phyloP scores from a whole-genome alignment of 73 alveolate genomes.

The Durusdinium trenchii region DNA sequence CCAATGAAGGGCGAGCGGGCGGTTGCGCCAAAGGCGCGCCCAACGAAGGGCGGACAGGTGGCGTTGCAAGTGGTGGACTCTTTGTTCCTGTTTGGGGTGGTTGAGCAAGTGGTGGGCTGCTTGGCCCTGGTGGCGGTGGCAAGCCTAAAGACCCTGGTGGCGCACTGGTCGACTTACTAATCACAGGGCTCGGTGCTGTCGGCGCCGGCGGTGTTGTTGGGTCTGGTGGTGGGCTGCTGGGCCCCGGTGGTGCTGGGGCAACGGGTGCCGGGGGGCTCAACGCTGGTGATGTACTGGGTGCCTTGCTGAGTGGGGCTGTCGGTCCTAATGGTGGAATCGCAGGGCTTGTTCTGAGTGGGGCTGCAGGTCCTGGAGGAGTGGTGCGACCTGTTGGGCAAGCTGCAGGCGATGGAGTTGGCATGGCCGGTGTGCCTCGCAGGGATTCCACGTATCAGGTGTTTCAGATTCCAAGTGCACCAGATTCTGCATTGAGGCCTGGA shows the following conservation, averaged over 20 bases:
- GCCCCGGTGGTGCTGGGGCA: slow-evolving; percentile 36
- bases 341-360: no score
- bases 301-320: slow-evolving; percentile 12
- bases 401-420: neutral
- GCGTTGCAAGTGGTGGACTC: slow-evolving; percentile 19
- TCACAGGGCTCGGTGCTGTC: neutral
- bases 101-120: neutral
- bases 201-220: slow-evolving; percentile 49
- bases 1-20: no score
- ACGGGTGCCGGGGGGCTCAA: slow-evolving; percentile 33
- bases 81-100: no score
- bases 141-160: slow-evolving; percentile 54
- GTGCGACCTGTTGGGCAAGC: slow-evolving; percentile 19
- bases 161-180: slow-evolving; percentile 23
- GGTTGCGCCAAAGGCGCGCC: slow-evolving; percentile 53
- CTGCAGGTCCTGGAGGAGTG: slow-evolving; percentile 36
- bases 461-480: neutral
- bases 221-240: slow-evolving; percentile 42
- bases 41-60: slow-evolving; percentile 39
- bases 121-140: slow-evolving; percentile 17
- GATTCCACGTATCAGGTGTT: neutral
- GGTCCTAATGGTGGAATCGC: neutral
- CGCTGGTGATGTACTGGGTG: slow-evolving; percentile 7
- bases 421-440: slow-evolving; percentile 21
- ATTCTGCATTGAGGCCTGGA: no score